Base-by-base conservation (phyloP, 2,329 filamentous ascomycete species). In the Aspergillus intermedius region DNA sequence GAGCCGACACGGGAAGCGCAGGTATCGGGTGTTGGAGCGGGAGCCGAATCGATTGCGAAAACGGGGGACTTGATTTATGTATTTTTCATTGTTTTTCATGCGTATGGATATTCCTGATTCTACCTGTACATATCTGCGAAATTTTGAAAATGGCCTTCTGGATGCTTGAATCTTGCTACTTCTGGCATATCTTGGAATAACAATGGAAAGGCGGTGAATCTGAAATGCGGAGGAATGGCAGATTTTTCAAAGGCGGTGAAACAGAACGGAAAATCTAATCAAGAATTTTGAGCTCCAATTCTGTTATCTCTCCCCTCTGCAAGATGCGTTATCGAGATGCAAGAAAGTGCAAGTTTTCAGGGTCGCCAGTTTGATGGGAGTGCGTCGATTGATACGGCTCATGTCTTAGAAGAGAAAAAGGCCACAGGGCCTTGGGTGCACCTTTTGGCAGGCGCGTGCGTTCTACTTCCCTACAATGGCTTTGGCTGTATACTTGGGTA, bases 41-140 rank as follows among this genome's bases (percentile, higher is more conserved):
- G 62, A 65, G 48, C 60, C 62, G 43, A 64, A 63, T 45, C 56
- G 62, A 34, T 52, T 65, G 49, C 50, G 61, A 44, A 65, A 65
- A 51, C 59, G 60, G 37, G 15, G 30, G 5, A n/a, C 21, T 12
- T 40, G 37, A 40, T 40, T 35, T 5, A 8, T 35, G 34, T 17
- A 9, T 35, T 35, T n/a, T 35, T 13, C n/a, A 13, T 35, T 3
- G 13, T 13, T 32, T n/a, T 35, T 17, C 3, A 17, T 17, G 21
- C 4, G 21, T 22, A 4, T 22, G 21, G 21, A 22, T 22, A 22
- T 22, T 40, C 37, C 17, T 40, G 37, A 12, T 10, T 40, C 37
- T 40, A 40, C 37, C 10, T 40, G 37, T 40, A 40, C 37, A 40
- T 40, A 40, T 30, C 37, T 37, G 34, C 34, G n/a, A 9, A 30